Base-by-base conservation (phyloP, 345 rosid genomes). In the Hibiscus trionum region DNA sequence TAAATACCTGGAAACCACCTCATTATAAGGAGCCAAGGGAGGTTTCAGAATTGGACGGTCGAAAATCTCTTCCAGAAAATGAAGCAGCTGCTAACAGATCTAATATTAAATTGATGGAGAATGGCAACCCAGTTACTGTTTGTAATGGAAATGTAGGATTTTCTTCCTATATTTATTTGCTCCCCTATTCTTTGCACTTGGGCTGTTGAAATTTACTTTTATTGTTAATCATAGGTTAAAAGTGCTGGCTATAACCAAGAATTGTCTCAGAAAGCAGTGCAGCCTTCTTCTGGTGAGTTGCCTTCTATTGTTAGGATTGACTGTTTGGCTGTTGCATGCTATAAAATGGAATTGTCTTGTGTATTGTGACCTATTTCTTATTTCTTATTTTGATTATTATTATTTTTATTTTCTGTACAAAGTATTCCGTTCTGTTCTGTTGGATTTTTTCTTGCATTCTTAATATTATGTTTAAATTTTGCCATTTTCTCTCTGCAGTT, bases 71-170 rank as follows among this genome's bases (percentile, higher is more conserved):
- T 62, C 80, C 72, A 70, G 82, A 69, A 68, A 80, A 64, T 44
- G 80, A 78, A 72, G 65, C 76, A 60, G 80, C 62, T 50, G 70
- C 80, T 24, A 77, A 76, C 69, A 84, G 81, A 75, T 66, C 83
- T 64, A 82, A 58, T 70, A 59, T 61, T 3, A 84, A 71, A 74
- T 71, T 76, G 61, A 78, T 83, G 72, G 84, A 73, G 72, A 90
- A 81, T 74, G 71, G 59, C 76, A 72, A 67, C 50, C 77, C 69
- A 52, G 74, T 73, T 47, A 56, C 81, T 15, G 80, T 78, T 71
- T 77, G 86, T 63, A 85, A 86, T 84, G 96, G 91, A 83, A 84
- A 76, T 80, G 98, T 92, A 84, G 84, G 96, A 78, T 79, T 7
- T 55, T 55, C 42, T 72, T 49, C 61, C 15, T 69, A 66, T 49